phyloP scores from a whole-genome alignment of 257 asterid species.

The Scutellaria barbata region DNA sequence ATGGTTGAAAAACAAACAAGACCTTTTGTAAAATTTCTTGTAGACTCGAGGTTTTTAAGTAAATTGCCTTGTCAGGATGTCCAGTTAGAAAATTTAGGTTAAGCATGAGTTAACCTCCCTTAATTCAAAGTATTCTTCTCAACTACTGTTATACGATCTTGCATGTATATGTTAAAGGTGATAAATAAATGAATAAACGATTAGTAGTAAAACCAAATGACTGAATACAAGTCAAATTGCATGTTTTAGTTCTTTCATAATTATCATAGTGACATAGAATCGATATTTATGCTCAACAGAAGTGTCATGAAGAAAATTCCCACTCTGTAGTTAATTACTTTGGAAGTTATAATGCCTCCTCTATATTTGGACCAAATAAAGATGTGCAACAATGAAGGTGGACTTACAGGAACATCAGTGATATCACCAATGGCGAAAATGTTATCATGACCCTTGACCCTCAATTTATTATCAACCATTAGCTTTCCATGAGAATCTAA shows the following conservation, averaged over 20 bases:
- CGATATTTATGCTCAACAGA: no score
- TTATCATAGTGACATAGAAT: neutral
- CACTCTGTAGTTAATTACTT: no score
- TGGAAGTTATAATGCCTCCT: no score
- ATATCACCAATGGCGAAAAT: conserved; percentile 81
- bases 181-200: no score
- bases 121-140: no score
- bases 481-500: conserved; percentile 65
- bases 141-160: no score
- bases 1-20: neutral
- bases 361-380: neutral
- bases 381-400: conserved; percentile 23
- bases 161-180: no score
- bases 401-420: conserved; percentile 70
- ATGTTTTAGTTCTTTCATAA: neutral
- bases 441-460: conserved; percentile 66
- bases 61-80: neutral
- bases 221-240: neutral
- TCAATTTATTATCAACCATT: conserved; percentile 65
- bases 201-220: no score
- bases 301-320: no score
- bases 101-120: neutral
- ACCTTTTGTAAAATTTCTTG: neutral
- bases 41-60: neutral
- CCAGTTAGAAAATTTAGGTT: conserved; percentile 1